Percentiles rank a stretch among this genome's conserved stretches.
Conservation (phyloP, 2,329 filamentous ascomycete genomes). For the Fusarium floridanum region DNA sequence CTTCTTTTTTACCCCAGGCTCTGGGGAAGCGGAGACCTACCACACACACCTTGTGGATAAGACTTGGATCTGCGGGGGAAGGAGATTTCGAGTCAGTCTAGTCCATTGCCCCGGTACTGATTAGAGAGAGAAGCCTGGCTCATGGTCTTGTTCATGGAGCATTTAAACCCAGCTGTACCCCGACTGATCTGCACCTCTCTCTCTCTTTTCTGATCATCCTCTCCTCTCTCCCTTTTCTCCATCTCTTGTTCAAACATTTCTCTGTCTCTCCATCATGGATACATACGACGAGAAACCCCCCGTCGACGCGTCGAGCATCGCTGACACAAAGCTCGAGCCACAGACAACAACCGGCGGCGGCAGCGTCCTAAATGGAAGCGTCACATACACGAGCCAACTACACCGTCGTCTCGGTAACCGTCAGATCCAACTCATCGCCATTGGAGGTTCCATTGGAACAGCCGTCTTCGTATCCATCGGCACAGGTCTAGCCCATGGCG, state of each 20-base stretch:
- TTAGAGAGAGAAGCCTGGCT: neutral
- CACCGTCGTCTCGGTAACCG: slow-evolving; percentile 13
- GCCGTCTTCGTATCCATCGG: slow-evolving; percentile 16
- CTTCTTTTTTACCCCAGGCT: slow-evolving; percentile 1
- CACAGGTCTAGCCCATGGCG: slow-evolving; percentile 1
- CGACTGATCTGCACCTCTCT: neutral
- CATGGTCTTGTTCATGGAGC: neutral
- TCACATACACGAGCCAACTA: slow-evolving; percentile 4
- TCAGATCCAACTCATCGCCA: slow-evolving; percentile 16
- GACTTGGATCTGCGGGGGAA: slow-evolving; percentile 2
- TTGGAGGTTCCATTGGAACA: slow-evolving; percentile 10
- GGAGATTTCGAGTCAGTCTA: neutral
- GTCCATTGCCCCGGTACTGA: neutral
- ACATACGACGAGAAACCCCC: slow-evolving; percentile 11
- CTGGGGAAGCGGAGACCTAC: slow-evolving; percentile 2
- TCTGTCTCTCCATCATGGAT: slow-evolving; percentile 1
- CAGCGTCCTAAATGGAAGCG: neutral
- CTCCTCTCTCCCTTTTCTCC: too few species aligned
- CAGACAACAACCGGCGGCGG: neutral
- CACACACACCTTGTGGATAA: neutral
- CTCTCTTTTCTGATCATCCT: neutral
- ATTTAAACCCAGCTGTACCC: slow-evolving; percentile 8
- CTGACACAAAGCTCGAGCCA: slow-evolving; percentile 1
- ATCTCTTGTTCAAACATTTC: neutral
- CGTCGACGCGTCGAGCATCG: neutral